Conservation (phyloP, 768 basidiomycete genomes). For the Amanita thiersii region DNA sequence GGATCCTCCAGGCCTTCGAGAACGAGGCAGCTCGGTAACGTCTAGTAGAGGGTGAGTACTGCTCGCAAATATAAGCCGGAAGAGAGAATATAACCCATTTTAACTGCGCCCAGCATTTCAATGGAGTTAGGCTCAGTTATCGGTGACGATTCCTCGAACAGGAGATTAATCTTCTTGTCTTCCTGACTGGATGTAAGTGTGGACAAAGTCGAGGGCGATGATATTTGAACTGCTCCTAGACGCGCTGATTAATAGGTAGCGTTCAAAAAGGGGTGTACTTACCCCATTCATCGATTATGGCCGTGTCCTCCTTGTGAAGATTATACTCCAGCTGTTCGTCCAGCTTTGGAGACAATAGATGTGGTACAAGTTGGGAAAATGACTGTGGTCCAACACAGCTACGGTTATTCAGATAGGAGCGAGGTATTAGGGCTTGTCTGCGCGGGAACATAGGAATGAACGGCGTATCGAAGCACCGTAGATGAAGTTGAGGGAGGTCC, state of each 20-base stretch:
- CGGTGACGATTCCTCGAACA: conserved; percentile 5
- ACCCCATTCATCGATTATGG: conserved; percentile 8
- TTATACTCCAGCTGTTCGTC: conserved; percentile 3
- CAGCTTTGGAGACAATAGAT: conserved; percentile 1
- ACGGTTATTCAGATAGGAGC: background rate
- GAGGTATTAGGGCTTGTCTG: background rate
- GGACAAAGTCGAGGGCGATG: conserved; percentile 5
- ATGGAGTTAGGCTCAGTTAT: background rate
- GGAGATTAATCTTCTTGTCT: conserved; percentile 1
- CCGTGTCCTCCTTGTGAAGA: conserved; percentile 3
- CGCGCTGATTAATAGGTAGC: background rate
- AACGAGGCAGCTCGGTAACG: conserved; percentile 2
- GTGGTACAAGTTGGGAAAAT: conserved; percentile 1
- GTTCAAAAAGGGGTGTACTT: background rate
- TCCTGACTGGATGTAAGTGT: conserved; percentile 7
- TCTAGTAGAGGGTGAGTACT: conserved; percentile 4
- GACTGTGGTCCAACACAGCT: background rate
- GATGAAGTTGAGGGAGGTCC: background rate
- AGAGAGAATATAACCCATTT: conserved; percentile 4
- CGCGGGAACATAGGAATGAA: conserved; percentile 8
- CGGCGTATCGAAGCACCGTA: background rate
- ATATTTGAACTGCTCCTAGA: conserved; percentile 1
- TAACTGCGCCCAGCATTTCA: conserved; percentile 3
- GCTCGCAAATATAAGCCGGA: background rate
- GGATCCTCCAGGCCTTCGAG: background rate